Base-by-base conservation (phyloP, 2,329 filamentous ascomycete genomes). In the Diaporthe ampelina region DNA sequence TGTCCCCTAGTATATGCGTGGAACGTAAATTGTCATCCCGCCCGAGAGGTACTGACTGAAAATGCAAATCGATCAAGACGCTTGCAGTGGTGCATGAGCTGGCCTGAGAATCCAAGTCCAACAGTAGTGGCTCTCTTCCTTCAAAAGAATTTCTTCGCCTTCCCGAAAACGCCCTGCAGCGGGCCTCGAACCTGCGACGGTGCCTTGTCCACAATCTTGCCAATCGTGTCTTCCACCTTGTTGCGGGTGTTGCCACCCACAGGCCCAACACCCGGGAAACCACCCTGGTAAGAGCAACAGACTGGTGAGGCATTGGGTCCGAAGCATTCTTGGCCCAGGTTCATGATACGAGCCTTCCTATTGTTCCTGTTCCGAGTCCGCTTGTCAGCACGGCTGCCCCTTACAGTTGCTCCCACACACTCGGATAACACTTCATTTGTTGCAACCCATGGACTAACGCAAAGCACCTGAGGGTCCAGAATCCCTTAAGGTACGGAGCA, bases 341-440 rank as follows among this genome's bases (percentile, higher is more conserved):
- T 69, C 45, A 76, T 57, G 15, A 78, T 70, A 4, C 77, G 61
- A 15, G 74, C 77, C 45, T 78, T 78, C 29, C 77, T 75, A 32
- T 78, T 78, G 37, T 70, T 74, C 73, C 61, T 67, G 21, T 52
- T 10, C 13, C 26, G 11, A 40, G 37, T 15, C 13, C 11, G 35
- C 10, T 7, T 21, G 29, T 67, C 11, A 67, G 45, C 2, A 24
- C 6, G 11, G 21, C 61, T 32, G 29, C 29, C 4, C 17, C 2
- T 2, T 29, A 37, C 13, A 26, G 3, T n/a, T 9, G 6, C 52
- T 32, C 8, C 4, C 8, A 32, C 2, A 56, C 4, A 43, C 40
- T 6, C 40, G 40, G 5, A 43, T 43, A 43, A 37, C 9, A 19
- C 11, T 21, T 10, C 32, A 40, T 40, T 11, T 24, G 11, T 15